Conservation (phyloP, 345 rosid genomes). For the Salix arbutifolia region DNA sequence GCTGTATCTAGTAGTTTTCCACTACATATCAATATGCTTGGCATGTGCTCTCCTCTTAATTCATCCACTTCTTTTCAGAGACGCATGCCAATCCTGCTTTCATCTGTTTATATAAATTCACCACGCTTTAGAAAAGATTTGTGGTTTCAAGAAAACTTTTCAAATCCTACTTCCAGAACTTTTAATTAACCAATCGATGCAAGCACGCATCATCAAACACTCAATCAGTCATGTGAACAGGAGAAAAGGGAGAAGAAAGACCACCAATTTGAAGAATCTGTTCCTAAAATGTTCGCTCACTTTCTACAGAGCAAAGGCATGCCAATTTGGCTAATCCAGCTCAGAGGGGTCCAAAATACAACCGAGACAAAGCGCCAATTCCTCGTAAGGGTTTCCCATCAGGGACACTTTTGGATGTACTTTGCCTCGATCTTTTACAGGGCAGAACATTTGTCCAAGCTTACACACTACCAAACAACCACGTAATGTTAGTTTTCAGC, state of each 20-base stretch:
- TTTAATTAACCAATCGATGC: background rate
- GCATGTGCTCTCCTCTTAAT: constrained; percentile 18
- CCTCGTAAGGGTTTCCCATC: background rate
- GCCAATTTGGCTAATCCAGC: background rate
- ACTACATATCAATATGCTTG: background rate
- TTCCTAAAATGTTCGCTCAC: background rate
- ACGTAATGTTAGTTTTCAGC: background rate
- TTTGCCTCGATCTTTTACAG: background rate
- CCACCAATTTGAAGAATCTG: background rate
- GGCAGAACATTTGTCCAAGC: background rate
- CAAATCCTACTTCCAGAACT: background rate
- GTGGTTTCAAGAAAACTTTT: background rate
- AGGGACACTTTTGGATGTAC: constrained; percentile 1
- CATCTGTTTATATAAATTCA: background rate
- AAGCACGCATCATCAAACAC: background rate
- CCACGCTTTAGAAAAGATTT: background rate
- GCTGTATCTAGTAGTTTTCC: background rate
- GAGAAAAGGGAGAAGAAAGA: background rate
- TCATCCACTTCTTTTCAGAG: constrained; percentile 7
- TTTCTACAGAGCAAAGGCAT: background rate
- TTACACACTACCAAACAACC: background rate
- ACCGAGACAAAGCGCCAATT: background rate
- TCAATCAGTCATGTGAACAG: too few relatives aligned
- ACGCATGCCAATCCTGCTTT: constrained; percentile 8
- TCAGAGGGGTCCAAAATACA: background rate